These are phyloP conservation scores for Didymosphaeria variabile DNA, from an alignment of 2,329 filamentous ascomycete genomes.

Conservation along the genomic window DNA sequence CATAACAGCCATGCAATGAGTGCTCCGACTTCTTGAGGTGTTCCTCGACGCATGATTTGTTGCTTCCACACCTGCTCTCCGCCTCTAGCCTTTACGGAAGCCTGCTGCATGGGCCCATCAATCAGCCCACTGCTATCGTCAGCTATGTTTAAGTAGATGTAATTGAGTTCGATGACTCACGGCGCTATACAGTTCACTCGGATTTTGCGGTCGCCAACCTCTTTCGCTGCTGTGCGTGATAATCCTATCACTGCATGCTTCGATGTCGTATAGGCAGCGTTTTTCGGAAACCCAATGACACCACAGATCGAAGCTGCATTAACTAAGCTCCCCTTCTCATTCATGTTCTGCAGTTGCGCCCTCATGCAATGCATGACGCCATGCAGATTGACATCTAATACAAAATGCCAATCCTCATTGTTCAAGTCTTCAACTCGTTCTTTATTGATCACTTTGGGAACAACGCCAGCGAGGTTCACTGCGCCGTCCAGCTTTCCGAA, in stretches of 20 bases:
- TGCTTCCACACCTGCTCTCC: conserved; percentile 24
- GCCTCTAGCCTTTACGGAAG: conserved; percentile 15
- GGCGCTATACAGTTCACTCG: conserved; percentile 38
- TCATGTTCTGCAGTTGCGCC: conserved; percentile 51
- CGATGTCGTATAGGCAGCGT: conserved; percentile 43
- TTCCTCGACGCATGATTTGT: conserved; percentile 23
- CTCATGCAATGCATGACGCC: conserved; percentile 47
- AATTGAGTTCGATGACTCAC: conserved; percentile 22
- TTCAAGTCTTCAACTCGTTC: conserved; percentile 23
- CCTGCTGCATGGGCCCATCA: neutral
- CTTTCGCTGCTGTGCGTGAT: conserved; percentile 47
- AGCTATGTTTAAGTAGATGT: neutral
- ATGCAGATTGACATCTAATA: conserved; percentile 41
- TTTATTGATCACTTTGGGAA: conserved; percentile 8
- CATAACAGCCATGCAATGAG: conserved; percentile 56
- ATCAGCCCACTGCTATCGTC: conserved; percentile 14
- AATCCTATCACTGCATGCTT: conserved; percentile 51
- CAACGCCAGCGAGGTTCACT: conserved; percentile 51
- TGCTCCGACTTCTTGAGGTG: conserved; percentile 46
- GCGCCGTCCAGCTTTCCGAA: conserved; percentile 49
- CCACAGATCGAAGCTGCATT: conserved; percentile 62
- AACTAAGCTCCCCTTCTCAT: conserved; percentile 44
- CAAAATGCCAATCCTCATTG: conserved; percentile 27
- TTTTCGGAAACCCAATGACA: conserved; percentile 52
- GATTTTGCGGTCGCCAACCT: conserved; percentile 40